phyloP scores from a whole-genome alignment of 2,329 filamentous ascomycete species.

The Davidsoniella virescens region DNA sequence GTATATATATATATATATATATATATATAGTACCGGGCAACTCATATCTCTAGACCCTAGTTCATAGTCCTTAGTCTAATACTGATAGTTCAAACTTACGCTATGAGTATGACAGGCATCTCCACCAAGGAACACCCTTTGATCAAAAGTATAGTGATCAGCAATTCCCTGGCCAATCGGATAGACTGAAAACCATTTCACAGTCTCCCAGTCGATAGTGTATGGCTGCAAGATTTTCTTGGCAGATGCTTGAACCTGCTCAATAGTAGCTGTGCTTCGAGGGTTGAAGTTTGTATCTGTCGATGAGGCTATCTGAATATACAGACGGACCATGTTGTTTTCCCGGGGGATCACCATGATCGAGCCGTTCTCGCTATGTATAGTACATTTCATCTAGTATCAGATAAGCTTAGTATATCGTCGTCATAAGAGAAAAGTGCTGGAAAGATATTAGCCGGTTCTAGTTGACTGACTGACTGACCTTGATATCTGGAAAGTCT shows the following conservation, averaged over 20 bases:
- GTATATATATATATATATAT: too few relatives aligned
- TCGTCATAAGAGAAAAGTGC: not conserved
- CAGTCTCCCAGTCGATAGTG: conserved; percentile 46
- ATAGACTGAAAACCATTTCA: conserved; percentile 64
- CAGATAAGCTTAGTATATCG: conserved; percentile 26
- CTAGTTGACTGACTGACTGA: conserved; percentile 17
- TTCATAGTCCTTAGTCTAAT: too few relatives aligned
- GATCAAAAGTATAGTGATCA: conserved; percentile 48
- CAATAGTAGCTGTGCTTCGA: conserved; percentile 44
- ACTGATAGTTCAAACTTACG: conserved; percentile 26
- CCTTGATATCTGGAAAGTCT: conserved; percentile 63
- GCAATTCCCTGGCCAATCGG: conserved; percentile 61
- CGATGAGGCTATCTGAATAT: conserved; percentile 50
- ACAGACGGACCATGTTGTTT: conserved; percentile 45
- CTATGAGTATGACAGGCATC: conserved; percentile 71
- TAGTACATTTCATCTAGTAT: conserved; percentile 52
- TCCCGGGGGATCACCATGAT: conserved; percentile 66
- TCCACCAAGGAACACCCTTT: conserved; percentile 57
- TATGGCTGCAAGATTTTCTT: conserved; percentile 52
- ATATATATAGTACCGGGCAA: conserved; percentile 20
- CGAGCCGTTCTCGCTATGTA: conserved; percentile 57
- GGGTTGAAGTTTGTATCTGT: conserved; percentile 45
- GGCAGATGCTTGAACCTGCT: conserved; percentile 47
- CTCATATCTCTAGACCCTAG: too few relatives aligned
- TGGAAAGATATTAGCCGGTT: too few relatives aligned